Conservation (phyloP, 2,329 filamentous ascomycete species). For the Neonectria ditissima region DNA sequence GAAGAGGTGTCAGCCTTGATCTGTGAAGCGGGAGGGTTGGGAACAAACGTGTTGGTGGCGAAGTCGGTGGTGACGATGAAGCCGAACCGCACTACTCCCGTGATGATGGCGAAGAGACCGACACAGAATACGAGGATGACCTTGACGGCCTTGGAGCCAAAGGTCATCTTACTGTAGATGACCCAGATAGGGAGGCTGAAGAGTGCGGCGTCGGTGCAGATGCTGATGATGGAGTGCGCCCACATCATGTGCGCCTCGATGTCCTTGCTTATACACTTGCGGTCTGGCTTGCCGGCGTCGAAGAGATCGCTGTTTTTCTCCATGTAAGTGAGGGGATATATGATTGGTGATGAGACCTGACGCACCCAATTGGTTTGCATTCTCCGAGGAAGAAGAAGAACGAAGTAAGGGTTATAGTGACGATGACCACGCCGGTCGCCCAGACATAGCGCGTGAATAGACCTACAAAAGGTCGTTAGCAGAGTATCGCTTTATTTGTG, state of each 20-base stretch:
- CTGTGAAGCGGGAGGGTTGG: not conserved
- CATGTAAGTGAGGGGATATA: not conserved
- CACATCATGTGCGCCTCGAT: conserved; percentile 48
- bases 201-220: conserved; percentile 50
- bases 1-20: not conserved
- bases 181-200: conserved; percentile 52
- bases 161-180: conserved; percentile 52
- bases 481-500: not conserved
- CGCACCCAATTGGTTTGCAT: conserved; percentile 36
- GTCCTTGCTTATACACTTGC: conserved; percentile 33
- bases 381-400: conserved; percentile 41
- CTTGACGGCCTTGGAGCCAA: conserved; percentile 48
- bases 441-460: conserved; percentile 34
- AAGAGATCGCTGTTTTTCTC: conserved; percentile 37
- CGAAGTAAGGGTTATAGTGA: conserved; percentile 23
- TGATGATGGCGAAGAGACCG: conserved; percentile 51
- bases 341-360: not conserved
- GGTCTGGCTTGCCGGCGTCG: conserved; percentile 15
- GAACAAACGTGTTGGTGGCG: conserved; percentile 47
- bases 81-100: conserved; percentile 51
- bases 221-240: conserved; percentile 47
- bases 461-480: conserved; percentile 10
- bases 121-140: conserved; percentile 54
- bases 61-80: conserved; percentile 49
- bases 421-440: conserved; percentile 24